Evolutionary conservation across 1,284 basidiomycete genomes (phyloP), one percentile per base, ranked within the genome.

Genomic region (Coriolopsis trogii): DNA sequence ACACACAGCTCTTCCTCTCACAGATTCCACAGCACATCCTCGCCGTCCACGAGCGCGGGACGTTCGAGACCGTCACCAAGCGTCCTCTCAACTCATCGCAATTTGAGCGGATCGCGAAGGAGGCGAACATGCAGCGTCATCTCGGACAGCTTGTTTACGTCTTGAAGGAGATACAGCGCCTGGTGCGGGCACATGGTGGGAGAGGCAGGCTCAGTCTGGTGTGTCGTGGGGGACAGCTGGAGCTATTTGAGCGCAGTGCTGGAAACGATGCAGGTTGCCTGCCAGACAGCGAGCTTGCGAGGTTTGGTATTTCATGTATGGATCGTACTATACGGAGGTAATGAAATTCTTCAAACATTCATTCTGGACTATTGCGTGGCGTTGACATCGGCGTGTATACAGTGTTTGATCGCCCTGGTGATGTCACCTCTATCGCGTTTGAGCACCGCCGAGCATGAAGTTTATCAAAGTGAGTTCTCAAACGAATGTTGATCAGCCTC

Each of bases 1-100:
- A 77, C 59, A 72, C 76, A 0, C 82, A 82, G 56, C 68, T 83
- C 6, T 78, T 75, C 63, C 71, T 84, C 53, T 81, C 81, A 3
- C 79, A 82, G 58, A 84, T 79, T 0, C 69, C 74, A 0, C 71
- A 80, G 43, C 74, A 70, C 51, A 77, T 74, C 63, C 67, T 82
- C 28, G 81, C 72, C 0, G 58, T 78, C 9, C 80, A 84, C 58
- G 55, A 73, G 10, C 64, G 69, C 12, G 81, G 81, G 0, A 57
- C 39, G 2, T 82, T 83, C 61, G 49, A 53, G 3, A 55, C 66
- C 16, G 64, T 81, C 13, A 60, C 70, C 39, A 77, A 76, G 57
- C 66, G 67, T 23, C 69, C 69, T 29, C 62, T 78, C 4, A 62
- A 61, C 15, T 70, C 68, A 21, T 48, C 66, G 3, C 68, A 73